Conservation (phyloP, 2,329 filamentous ascomycete genomes). For the Lachnellula arida region DNA sequence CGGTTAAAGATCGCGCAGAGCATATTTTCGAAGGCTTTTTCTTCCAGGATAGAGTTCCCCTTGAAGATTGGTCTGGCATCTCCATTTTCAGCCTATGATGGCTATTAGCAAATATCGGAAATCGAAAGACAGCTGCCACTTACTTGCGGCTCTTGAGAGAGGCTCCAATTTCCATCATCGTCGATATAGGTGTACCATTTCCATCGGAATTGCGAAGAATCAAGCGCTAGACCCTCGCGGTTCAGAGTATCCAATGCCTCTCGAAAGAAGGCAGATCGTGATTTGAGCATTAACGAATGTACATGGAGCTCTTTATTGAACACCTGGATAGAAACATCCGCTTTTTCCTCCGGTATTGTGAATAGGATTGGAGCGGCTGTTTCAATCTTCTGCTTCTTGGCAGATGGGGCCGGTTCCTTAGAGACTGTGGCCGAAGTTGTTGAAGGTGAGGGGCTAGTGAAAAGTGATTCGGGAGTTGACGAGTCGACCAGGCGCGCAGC, state of each 20-base stretch:
- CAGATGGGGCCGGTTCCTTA: too few species aligned
- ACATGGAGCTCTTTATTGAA: slow-evolving; percentile 15
- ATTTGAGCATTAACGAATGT: slow-evolving; percentile 3
- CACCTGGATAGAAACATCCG: slow-evolving; percentile 12
- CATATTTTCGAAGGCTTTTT: slow-evolving; percentile 6
- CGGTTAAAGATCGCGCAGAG: slow-evolving; percentile 5
- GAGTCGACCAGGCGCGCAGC: too few species aligned
- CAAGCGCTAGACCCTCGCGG: background rate
- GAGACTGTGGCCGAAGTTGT: too few species aligned
- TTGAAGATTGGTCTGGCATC: background rate
- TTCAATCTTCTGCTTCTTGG: background rate
- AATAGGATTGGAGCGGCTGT: background rate
- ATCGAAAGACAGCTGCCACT: background rate
- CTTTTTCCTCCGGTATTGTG: slow-evolving; percentile 2
- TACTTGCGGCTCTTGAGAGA: background rate
- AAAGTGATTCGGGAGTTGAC: too few species aligned
- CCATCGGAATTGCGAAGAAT: background rate
- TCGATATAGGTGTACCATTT: slow-evolving; percentile 3
- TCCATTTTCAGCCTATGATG: background rate
- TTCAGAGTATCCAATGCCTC: slow-evolving; percentile 2
- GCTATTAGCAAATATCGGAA: background rate
- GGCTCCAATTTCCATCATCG: background rate
- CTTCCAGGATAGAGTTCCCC: background rate
- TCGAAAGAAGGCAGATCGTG: slow-evolving; percentile 14
- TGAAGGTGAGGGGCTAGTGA: too few species aligned